Base-by-base conservation (phyloP, 805 yeast genomes). In the Metschnikowia amazonensis region DNA sequence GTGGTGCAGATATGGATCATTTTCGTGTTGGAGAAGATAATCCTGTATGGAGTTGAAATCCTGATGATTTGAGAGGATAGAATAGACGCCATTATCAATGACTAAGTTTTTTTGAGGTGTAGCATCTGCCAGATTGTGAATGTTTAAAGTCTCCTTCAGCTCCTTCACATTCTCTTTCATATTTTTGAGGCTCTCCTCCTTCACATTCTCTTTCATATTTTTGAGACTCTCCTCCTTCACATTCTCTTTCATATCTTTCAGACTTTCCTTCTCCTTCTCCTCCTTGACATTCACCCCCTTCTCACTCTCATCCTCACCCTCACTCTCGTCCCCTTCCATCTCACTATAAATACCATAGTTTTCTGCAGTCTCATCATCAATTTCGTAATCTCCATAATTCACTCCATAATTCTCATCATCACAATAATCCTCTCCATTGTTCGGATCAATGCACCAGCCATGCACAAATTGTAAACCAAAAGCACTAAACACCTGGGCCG, bases 401-500 rank as follows among this genome's bases (percentile, higher is more conserved):
- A 28, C 31, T 5, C 14, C 16, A 18, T 32, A 17, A 18, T 18
- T 32, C 11, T 32, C 23, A n/a, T 32, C 24, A 7, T 18, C 21
- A n/a, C 14, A 7, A 20, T 33, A 13, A 10, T 5, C 31, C 14
- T 13, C 16, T 13, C 5, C 39, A 17, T 5, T 18, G 42, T 34
- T 18, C 4, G 35, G 42, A 13, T 24, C 17, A 27, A 79, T 67
- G 21, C 83, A 69, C 96, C 97, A 90, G 1, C 96, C 97, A 62
- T 92, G 98, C 3, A 80, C 80, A 33, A 90, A 62, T 11, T 74
- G 75, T 5, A 86, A 67, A 27, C 75, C 80, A 59, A 80, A 85
- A 3, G 77, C 65, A 6, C 72, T 62, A 60, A 88, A 88, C 5
- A 87, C 58, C 2, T 76, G 68, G 46, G 80, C 59, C 32, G 82